phyloP scores from a whole-genome alignment of 441 rosid genomes.

The Codiaeum variegatum region DNA sequence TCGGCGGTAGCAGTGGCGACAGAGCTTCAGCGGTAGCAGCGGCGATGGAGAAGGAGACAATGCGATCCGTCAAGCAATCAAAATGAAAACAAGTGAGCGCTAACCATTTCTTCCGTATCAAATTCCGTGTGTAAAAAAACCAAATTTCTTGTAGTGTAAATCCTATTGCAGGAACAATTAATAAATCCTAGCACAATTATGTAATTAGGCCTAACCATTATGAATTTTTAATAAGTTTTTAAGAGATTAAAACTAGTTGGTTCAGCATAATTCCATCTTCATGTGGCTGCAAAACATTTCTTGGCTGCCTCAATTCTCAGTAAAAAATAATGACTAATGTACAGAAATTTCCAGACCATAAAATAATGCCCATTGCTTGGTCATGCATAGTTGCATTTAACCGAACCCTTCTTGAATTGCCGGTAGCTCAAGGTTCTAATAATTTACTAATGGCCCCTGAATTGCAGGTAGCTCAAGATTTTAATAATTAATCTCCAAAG shows the following conservation, averaged over 20 bases:
- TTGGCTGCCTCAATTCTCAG: neutral
- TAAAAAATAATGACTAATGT: neutral
- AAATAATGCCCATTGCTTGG: neutral
- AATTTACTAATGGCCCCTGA: neutral
- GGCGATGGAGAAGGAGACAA: too few relatives aligned
- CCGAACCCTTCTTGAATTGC: too few relatives aligned
- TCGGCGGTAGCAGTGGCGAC: too few relatives aligned
- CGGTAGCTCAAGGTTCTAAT: neutral
- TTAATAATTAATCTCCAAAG: neutral
- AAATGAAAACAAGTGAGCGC: too few relatives aligned
- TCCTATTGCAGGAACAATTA: too few relatives aligned
- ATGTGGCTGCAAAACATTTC: neutral
- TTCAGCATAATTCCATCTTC: neutral
- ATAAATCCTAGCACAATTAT: too few relatives aligned
- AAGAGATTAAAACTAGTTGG: neutral
- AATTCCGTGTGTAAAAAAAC: too few relatives aligned
- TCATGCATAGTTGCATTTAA: neutral
- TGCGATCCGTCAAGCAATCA: too few relatives aligned
- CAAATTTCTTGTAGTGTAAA: too few relatives aligned
- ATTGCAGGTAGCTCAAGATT: neutral
- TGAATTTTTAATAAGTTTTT: neutral
- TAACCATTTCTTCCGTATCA: too few relatives aligned
- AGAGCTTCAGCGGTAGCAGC: too few relatives aligned
- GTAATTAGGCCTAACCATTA: neutral
- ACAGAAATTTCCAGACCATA: neutral